Evolutionary conservation across 805 yeast species (phyloP), one percentile per base, ranked within the genome.

Genomic region (Barnettozyma vustinii): DNA sequence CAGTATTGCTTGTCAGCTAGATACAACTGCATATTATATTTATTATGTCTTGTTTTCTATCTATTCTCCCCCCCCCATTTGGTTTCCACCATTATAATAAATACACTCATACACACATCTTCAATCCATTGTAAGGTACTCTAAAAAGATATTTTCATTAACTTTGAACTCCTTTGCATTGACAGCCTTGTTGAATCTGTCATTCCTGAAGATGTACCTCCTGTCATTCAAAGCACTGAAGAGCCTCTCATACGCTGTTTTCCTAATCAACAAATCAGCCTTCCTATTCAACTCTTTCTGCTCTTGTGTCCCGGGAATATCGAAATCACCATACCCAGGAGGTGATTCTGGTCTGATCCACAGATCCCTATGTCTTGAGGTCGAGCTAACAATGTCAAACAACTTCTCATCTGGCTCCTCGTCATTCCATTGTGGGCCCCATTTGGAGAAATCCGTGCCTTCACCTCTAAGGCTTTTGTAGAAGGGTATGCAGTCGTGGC

Each of bases 261-360:
- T 60, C 37, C 59, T 56, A 4, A 72, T 61, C 18, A 73, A 57
- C 46, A 52, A 49, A 20, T 65, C 64, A 5, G 72, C 63, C 47
- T 65, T 62, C 60, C 62, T 16, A 51, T 50, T 53, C 69, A 70
- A 49, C 73, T 79, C 40, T 58, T 64, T 1, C 46, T 56, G 60
- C 54, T 81, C 80, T 51, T 79, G 85, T 0, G 84, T 76, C 5
- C 65, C 66, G 0, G 87, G 84, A 53, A 83, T 80, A 46, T 79
- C 86, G 21, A 80, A 68, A 37, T 79, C 63, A 53, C 78, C 81
- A 62, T 74, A 80, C 1, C 85, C 85, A 0, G 81, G 81, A 1
- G 85, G 86, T 1, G 79, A 69, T 4, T 68, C 67, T 0, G 72
- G 71, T 40, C 74, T 61, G 7, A 56, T 59, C 62, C 63, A 61